These are phyloP conservation scores for Ophiostoma perfectum DNA, from an alignment of 2,329 filamentous ascomycete genomes.

Conservation along the genomic window DNA sequence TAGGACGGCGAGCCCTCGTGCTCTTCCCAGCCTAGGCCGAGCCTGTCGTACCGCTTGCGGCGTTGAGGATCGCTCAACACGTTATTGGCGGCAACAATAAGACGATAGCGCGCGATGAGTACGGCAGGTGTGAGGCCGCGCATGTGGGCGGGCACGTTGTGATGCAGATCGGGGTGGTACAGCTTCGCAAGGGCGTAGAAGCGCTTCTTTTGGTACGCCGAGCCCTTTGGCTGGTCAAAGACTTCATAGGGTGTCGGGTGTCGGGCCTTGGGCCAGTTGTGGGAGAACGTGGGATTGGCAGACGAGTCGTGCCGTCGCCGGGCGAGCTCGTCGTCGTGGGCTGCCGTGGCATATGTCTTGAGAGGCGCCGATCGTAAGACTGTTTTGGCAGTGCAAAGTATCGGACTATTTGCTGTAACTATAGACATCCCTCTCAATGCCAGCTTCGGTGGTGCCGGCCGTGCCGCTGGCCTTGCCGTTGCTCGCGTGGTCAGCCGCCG, in stretches of 20 bases:
- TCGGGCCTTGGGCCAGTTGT: slow-evolving; percentile 43
- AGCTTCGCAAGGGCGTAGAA: slow-evolving; percentile 93
- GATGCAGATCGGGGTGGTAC: slow-evolving; percentile 78
- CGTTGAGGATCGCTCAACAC: slow-evolving; percentile 78
- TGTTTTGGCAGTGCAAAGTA: not conserved
- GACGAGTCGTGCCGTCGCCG: not conserved
- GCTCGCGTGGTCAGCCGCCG: not conserved
- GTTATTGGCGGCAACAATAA: slow-evolving; percentile 81
- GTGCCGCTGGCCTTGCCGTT: not conserved
- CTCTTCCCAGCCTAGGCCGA: slow-evolving; percentile 72
- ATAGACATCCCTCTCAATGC: too few species aligned
- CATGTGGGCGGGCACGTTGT: slow-evolving; percentile 33
- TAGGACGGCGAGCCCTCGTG: slow-evolving; percentile 11
- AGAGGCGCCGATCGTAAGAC: too few species aligned
- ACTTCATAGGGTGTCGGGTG: slow-evolving; percentile 86
- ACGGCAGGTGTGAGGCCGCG: slow-evolving; percentile 51
- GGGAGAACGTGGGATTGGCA: not conserved
- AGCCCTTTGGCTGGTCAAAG: slow-evolving; percentile 52
- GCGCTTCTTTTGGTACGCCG: slow-evolving; percentile 71
- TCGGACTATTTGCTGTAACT: not conserved
- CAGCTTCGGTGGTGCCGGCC: not conserved
- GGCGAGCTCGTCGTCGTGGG: slow-evolving; percentile 15
- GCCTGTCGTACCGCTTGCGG: slow-evolving; percentile 74
- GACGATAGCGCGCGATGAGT: slow-evolving; percentile 81
- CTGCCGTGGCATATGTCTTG: slow-evolving; percentile 18